Conservation (phyloP, 768 basidiomycete species). For the Pisolithus sp. region DNA sequence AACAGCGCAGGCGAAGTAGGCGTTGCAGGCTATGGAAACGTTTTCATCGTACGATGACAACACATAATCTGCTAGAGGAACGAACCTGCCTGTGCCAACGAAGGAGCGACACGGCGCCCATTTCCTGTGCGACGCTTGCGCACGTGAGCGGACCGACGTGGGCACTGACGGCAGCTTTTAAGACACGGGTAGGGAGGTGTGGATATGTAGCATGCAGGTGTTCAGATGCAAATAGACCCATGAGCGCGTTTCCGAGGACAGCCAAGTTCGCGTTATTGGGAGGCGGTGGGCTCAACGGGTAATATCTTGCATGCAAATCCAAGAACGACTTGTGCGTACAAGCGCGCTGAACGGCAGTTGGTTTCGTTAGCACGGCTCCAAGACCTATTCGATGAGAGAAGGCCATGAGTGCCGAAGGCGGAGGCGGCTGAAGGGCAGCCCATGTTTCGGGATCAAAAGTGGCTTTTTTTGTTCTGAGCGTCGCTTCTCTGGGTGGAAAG, state of each 20-base stretch:
- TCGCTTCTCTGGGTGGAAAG: too few relatives aligned
- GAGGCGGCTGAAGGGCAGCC: slow-evolving; percentile 60
- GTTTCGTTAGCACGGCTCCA: slow-evolving; percentile 41
- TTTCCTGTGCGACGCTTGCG: slow-evolving; percentile 78
- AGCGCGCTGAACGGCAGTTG: slow-evolving; percentile 46
- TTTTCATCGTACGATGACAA: neutral
- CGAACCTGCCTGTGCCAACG: slow-evolving; percentile 76
- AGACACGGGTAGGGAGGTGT: slow-evolving; percentile 83
- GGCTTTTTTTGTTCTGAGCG: too few relatives aligned
- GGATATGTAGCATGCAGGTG: slow-evolving; percentile 55
- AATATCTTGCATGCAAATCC: slow-evolving; percentile 46
- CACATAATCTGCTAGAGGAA: neutral
- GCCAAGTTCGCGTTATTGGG: slow-evolving; percentile 68
- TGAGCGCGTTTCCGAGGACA: slow-evolving; percentile 69
- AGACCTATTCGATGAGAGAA: slow-evolving; percentile 59
- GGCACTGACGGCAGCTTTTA: slow-evolving; percentile 88
- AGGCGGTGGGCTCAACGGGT: slow-evolving; percentile 44
- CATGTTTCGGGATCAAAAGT: slow-evolving; percentile 42
- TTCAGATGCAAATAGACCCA: slow-evolving; percentile 83
- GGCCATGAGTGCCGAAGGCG: slow-evolving; percentile 58
- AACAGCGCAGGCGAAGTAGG: slow-evolving; percentile 46
- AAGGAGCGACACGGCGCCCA: slow-evolving; percentile 70
- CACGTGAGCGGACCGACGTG: slow-evolving; percentile 85
- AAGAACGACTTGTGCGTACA: slow-evolving; percentile 77
- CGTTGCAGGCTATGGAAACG: slow-evolving; percentile 37